phyloP scores from a whole-genome alignment of 768 basidiomycete species.

The Sarcodon sp. region DNA sequence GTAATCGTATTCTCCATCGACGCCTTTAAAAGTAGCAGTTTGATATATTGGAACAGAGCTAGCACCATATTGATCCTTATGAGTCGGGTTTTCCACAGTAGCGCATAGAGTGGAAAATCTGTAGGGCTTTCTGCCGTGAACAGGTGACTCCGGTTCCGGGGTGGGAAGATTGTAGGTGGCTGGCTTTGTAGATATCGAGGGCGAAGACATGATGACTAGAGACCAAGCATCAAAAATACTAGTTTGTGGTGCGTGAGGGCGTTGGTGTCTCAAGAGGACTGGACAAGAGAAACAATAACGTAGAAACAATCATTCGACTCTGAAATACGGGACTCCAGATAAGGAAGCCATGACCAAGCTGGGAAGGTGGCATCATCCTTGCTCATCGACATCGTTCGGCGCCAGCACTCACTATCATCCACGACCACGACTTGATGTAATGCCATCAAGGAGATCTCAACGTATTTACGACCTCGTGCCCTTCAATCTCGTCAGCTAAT shows the following conservation, averaged over 20 bases:
- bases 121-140: slow-evolving; percentile 57
- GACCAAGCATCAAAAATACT: not conserved
- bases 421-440: not conserved
- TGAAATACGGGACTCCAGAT: too few species aligned
- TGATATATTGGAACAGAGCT: slow-evolving; percentile 97
- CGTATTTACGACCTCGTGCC: not conserved
- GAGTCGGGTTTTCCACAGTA: slow-evolving; percentile 87
- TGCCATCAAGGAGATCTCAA: not conserved
- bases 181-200: not conserved
- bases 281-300: too few species aligned
- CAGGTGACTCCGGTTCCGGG: slow-evolving; percentile 71
- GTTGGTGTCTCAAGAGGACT: too few species aligned
- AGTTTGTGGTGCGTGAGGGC: too few species aligned
- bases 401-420: too few species aligned
- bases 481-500: slow-evolving; percentile 5
- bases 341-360: too few species aligned
- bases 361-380: not conserved
- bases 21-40: slow-evolving; percentile 94
- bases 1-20: slow-evolving; percentile 86
- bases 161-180: slow-evolving; percentile 48
- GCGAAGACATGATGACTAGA: not conserved
- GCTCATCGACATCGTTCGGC: not conserved
- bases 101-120: slow-evolving; percentile 87
- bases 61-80: slow-evolving; percentile 92
- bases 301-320: too few species aligned